Conservation (phyloP, 495 filamentous ascomycete genomes). For the Penicillium longicatenatum region DNA sequence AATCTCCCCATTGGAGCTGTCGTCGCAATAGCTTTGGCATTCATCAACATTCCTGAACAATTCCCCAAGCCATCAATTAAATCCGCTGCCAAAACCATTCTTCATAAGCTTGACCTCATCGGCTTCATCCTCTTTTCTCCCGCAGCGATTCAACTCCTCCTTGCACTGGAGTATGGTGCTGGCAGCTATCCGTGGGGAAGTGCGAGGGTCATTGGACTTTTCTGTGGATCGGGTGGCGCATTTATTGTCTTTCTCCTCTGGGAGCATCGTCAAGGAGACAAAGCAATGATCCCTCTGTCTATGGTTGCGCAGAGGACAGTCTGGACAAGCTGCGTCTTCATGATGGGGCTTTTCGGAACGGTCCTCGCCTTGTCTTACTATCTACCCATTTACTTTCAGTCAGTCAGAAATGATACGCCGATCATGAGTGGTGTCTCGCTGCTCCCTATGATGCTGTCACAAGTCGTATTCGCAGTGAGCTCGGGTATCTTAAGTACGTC, state of each 20-base stretch:
- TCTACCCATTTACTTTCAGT: conserved; percentile 47
- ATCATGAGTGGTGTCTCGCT: conserved; percentile 41
- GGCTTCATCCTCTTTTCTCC: conserved; percentile 49
- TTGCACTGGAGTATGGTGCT: conserved; percentile 53
- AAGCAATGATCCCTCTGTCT: conserved; percentile 52
- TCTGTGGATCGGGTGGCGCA: conserved; percentile 50
- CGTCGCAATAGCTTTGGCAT: conserved; percentile 44
- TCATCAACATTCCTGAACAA: conserved; percentile 52
- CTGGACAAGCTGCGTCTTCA: conserved; percentile 33
- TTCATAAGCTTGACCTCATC: conserved; percentile 43
- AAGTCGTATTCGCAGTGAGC: conserved; percentile 48
- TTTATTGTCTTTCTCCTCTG: conserved; percentile 46
- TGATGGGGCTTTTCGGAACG: conserved; percentile 18
- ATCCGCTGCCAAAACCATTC: conserved; percentile 27
- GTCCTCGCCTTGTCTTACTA: conserved; percentile 34
- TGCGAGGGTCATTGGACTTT: conserved; percentile 49
- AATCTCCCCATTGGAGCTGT: conserved; percentile 63
- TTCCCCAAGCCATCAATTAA: conserved; percentile 40
- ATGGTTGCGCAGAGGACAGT: conserved; percentile 36
- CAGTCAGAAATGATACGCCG: conserved; percentile 28
- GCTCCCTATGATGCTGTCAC: conserved; percentile 50
- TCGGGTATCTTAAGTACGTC: conserved; percentile 44
- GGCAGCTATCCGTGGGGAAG: conserved; percentile 46
- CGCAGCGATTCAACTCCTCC: conserved; percentile 47
- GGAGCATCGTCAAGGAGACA: conserved; percentile 49